Percentiles rank a stretch among this genome's conserved stretches.
Evolutionary conservation across 768 basidiomycete species (phyloP).

Genomic region (Brasilioporus rufonigricans): DNA sequence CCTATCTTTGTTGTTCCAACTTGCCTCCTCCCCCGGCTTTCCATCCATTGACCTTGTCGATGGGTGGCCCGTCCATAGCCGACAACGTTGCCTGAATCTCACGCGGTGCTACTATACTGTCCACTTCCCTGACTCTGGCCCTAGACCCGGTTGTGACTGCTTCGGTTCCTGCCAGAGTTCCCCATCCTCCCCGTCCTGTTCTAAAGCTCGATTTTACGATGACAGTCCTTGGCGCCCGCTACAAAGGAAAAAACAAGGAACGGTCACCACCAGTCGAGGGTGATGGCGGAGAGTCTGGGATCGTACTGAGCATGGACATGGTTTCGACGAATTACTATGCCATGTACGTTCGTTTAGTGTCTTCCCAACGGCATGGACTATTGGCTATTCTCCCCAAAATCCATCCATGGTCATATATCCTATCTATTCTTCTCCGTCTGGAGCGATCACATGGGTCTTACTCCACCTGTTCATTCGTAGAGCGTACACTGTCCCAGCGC

Average conservation of each 20-base stretch:
- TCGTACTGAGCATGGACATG: slow-evolving; percentile 57
- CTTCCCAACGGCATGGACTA: background rate
- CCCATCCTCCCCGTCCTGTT: background rate
- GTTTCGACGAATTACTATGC: slow-evolving; percentile 53
- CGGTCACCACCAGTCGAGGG: slow-evolving; percentile 36
- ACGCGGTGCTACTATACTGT: slow-evolving; percentile 16
- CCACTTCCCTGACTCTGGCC: background rate
- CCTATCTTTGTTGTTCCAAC: background rate
- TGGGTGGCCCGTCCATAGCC: slow-evolving; percentile 3
- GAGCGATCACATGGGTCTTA: background rate
- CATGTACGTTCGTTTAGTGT: slow-evolving; percentile 39
- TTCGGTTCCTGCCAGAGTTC: background rate
- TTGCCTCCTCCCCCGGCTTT: background rate
- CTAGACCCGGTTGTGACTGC: background rate
- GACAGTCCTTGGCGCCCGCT: slow-evolving; percentile 6
- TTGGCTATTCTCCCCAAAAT: background rate
- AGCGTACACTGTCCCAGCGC: slow-evolving; percentile 61
- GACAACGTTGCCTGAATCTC: slow-evolving; percentile 18
- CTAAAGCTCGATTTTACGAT: slow-evolving; percentile 3
- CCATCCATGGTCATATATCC: background rate
- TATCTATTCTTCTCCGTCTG: background rate
- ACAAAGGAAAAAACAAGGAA: slow-evolving; percentile 5
- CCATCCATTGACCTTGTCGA: slow-evolving; percentile 4
- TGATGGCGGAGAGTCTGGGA: slow-evolving; percentile 48
- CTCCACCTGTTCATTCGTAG: slow-evolving; percentile 34